These are phyloP conservation scores for Pyrenophora teres DNA, from an alignment of 2,329 filamentous ascomycete genomes.

Conservation along the genomic window DNA sequence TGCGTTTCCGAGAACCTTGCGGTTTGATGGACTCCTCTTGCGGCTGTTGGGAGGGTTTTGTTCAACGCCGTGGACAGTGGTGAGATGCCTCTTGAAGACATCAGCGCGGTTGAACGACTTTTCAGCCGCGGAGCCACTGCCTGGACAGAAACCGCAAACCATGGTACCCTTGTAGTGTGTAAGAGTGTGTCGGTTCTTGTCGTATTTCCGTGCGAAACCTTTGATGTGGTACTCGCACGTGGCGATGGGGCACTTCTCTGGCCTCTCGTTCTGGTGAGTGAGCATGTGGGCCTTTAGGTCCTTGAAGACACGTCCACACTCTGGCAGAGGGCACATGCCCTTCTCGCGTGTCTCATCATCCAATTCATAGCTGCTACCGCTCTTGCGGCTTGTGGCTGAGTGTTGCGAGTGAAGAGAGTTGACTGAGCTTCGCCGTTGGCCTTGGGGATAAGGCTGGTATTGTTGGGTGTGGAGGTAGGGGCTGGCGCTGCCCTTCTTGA, in stretches of 20 bases:
- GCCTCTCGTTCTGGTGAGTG: conserved; percentile 87
- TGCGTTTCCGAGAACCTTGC: conserved; percentile 70
- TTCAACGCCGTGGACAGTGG: conserved; percentile 87
- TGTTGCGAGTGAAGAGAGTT: conserved; percentile 71
- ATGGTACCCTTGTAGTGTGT: conserved; percentile 98
- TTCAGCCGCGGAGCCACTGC: conserved; percentile 83
- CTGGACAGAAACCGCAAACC: conserved; percentile 94
- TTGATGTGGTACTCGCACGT: conserved; percentile 92
- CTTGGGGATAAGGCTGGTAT: conserved; percentile 60
- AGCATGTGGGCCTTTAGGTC: conserved; percentile 93
- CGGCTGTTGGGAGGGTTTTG: conserved; percentile 91
- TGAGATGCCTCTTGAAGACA: conserved; percentile 93
- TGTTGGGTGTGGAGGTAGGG: conserved; percentile 65
- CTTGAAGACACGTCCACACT: conserved; percentile 86
- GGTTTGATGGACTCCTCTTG: conserved; percentile 66
- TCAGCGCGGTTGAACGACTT: conserved; percentile 96
- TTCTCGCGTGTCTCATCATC: conserved; percentile 64
- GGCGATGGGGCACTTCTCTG: conserved; percentile 91
- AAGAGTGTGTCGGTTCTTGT: conserved; percentile 92
- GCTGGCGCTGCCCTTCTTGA: conserved; percentile 64
- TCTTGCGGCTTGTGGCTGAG: conserved; percentile 62
- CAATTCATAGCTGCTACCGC: conserved; percentile 46
- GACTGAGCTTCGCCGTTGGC: conserved; percentile 67
- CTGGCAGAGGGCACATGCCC: conserved; percentile 76
- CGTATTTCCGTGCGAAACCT: conserved; percentile 92